Evolutionary conservation across 73 alveolate species (phyloP).

Genomic region (Tetrahymena thermophila): DNA sequence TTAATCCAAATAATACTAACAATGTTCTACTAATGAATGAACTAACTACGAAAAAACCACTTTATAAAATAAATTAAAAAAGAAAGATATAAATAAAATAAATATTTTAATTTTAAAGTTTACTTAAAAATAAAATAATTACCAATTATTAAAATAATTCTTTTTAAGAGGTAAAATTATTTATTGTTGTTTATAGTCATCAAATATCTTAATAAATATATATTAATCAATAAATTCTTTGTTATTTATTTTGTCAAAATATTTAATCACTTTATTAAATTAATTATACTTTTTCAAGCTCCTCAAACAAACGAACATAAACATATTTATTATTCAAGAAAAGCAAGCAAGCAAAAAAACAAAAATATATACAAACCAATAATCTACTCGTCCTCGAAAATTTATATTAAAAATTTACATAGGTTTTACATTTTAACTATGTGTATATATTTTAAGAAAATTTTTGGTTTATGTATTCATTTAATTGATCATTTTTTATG

Average conservation of each 20-base stretch:
- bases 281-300: no score
- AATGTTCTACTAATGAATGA: neutral
- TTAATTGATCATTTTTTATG: no score
- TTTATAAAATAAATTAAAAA: neutral
- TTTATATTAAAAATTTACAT: neutral
- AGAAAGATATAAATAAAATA: neutral
- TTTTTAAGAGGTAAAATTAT: neutral
- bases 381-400: neutral
- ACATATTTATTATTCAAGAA: no score
- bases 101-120: neutral
- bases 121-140: neutral
- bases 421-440: neutral
- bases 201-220: neutral
- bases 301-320: no score
- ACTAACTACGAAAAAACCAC: neutral
- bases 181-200: neutral
- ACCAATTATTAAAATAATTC: neutral
- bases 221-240: neutral
- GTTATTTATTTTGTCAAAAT: neutral
- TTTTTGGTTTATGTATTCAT: no score
- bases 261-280: no score
- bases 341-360: no score
- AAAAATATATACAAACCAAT: no score
- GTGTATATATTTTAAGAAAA: no score
- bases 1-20: neutral